Conservation (phyloP, 2,329 filamentous ascomycete genomes). For the Hypoxylon rubiginosum region DNA sequence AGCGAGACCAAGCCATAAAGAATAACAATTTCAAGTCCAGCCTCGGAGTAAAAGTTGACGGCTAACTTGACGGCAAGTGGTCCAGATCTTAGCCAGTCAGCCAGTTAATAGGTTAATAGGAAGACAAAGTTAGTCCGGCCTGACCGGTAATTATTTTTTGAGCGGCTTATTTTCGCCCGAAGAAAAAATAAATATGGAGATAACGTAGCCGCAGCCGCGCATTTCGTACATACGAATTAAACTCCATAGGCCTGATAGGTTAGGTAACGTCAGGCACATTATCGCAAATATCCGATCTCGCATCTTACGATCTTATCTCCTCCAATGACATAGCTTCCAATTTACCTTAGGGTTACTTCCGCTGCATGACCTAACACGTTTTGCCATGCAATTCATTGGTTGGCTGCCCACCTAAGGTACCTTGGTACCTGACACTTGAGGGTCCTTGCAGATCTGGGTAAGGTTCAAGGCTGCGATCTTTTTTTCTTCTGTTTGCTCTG, state of each 20-base stretch:
- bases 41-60: conserved; percentile 36
- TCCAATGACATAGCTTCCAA: conserved; percentile 22
- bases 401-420: background rate
- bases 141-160: conserved; percentile 47
- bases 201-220: conserved; percentile 6
- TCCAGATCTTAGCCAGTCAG: background rate
- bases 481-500: conserved; percentile 3
- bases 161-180: conserved; percentile 42
- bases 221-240: conserved; percentile 9
- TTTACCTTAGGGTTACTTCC: conserved; percentile 17
- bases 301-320: conserved; percentile 25
- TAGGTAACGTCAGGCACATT: background rate
- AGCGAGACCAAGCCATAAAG: conserved; percentile 45
- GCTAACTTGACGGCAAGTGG: conserved; percentile 23
- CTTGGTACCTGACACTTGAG: conserved; percentile 9
- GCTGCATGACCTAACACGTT: background rate
- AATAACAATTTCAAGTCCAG: conserved; percentile 24
- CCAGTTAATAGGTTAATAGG: conserved; percentile 10
- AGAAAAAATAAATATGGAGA: conserved; percentile 25
- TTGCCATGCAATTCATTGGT: conserved; percentile 6
- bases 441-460: conserved; percentile 26
- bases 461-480: background rate
- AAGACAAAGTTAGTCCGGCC: conserved; percentile 21
- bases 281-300: conserved; percentile 4
- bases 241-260: background rate